Conservation (phyloP, 225 moss, liverwort and hornwort genomes). For the Thuidium tamariscinum region DNA sequence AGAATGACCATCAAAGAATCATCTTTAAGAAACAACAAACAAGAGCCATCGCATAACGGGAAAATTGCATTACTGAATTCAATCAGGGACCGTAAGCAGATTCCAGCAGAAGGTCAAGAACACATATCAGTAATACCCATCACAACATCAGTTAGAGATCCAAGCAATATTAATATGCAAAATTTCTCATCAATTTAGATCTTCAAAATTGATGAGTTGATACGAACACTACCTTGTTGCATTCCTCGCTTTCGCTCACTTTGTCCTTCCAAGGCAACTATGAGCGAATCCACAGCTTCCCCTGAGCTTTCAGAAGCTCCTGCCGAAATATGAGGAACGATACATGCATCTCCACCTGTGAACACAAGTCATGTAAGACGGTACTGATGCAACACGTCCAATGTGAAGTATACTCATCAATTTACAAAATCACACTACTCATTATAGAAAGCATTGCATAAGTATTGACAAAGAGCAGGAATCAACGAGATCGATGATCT, state of each 20-base stretch:
- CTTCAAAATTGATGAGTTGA: background rate
- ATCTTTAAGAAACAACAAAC: background rate
- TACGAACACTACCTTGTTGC: slow-evolving; percentile 8
- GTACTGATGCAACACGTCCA: background rate
- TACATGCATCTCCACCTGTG: slow-evolving; percentile 97
- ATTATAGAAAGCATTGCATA: background rate
- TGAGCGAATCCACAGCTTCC: background rate
- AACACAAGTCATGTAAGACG: background rate
- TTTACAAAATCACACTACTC: background rate
- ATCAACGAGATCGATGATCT: background rate
- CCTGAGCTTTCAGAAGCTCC: background rate
- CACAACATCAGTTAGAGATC: background rate
- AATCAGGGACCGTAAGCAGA: background rate
- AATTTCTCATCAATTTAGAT: background rate
- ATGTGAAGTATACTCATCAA: background rate
- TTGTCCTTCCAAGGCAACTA: background rate
- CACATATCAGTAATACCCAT: background rate
- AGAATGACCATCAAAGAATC: background rate
- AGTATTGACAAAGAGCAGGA: background rate
- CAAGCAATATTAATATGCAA: background rate
- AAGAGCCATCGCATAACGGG: background rate
- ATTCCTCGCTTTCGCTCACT: slow-evolving; percentile 23
- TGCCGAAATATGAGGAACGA: slow-evolving; percentile 26
- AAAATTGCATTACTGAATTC: background rate
- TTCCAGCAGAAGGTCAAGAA: background rate